Percentiles rank a stretch among this genome's conserved stretches.
Conservation (phyloP, 2,329 filamentous ascomycete genomes). For the Colletotrichum higginsianum region DNA sequence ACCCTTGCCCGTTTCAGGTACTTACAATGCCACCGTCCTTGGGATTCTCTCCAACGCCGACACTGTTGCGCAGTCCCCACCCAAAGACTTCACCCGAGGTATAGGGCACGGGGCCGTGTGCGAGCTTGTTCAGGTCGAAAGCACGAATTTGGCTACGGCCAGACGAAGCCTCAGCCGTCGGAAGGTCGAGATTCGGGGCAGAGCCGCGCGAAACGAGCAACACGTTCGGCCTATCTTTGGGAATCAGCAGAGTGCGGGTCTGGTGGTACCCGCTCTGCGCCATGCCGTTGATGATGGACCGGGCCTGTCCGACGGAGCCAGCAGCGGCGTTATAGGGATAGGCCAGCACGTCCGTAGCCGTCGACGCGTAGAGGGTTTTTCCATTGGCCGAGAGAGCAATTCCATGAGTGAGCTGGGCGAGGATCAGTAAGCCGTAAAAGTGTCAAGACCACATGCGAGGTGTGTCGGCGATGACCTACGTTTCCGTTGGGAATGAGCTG, state of each 20-base stretch:
- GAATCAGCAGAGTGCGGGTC: slow-evolving; percentile 77
- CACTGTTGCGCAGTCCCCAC: slow-evolving; percentile 82
- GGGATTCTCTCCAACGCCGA: slow-evolving; percentile 76
- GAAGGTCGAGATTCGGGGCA: slow-evolving; percentile 72
- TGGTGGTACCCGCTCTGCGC: slow-evolving; percentile 69
- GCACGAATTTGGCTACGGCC: slow-evolving; percentile 78
- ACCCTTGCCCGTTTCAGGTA: background rate
- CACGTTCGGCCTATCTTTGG: slow-evolving; percentile 66
- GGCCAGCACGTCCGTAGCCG: slow-evolving; percentile 68
- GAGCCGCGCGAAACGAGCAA: slow-evolving; percentile 79
- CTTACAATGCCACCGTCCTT: slow-evolving; percentile 60
- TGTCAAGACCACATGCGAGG: background rate
- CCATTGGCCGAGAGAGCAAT: slow-evolving; percentile 68
- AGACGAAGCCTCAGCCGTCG: slow-evolving; percentile 64
- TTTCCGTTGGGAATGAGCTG: slow-evolving; percentile 47
- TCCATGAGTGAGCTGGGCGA: slow-evolving; percentile 67
- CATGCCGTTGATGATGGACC: slow-evolving; percentile 66
- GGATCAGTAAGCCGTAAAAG: background rate
- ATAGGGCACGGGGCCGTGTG: slow-evolving; percentile 59
- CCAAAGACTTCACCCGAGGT: slow-evolving; percentile 66
- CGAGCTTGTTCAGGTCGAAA: slow-evolving; percentile 58
- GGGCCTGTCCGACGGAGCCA: slow-evolving; percentile 63
- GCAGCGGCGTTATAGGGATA: slow-evolving; percentile 75
- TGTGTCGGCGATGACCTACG: slow-evolving; percentile 42
- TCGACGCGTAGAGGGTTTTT: slow-evolving; percentile 71